Percentiles rank a stretch among this genome's conserved stretches.
phyloP scores from a whole-genome alignment of 2,329 filamentous ascomycete species.

The Trichoderma aggressivum region DNA sequence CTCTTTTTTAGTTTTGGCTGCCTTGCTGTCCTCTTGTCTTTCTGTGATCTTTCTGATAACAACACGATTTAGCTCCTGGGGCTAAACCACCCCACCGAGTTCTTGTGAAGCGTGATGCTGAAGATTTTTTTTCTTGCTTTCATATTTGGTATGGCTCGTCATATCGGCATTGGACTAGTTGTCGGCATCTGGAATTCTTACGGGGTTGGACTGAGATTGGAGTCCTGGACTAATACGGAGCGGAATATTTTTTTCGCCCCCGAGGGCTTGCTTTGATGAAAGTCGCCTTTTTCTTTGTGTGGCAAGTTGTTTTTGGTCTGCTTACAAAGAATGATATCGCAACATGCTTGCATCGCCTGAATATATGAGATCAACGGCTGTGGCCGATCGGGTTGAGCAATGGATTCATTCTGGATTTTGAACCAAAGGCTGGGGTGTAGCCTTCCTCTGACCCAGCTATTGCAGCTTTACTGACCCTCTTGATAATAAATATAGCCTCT shows the following conservation, averaged over 20 bases:
- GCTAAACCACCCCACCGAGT: not conserved
- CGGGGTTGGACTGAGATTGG: not conserved
- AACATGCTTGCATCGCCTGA: not conserved
- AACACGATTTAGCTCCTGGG: not conserved
- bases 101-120: conserved; percentile 11
- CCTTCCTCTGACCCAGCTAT: too few relatives aligned
- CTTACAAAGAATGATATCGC: not conserved
- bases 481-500: too few relatives aligned
- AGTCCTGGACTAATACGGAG: conserved; percentile 5
- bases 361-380: too few relatives aligned
- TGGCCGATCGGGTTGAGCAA: too few relatives aligned
- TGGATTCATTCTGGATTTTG: too few relatives aligned
- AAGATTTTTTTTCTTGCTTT: conserved; percentile 10
- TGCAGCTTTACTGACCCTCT: too few relatives aligned
- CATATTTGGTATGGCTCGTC: not conserved
- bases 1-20: not conserved
- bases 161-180: not conserved
- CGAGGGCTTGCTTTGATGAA: not conserved
- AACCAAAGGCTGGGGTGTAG: too few relatives aligned
- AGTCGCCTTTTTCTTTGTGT: not conserved
- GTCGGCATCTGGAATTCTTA: not conserved
- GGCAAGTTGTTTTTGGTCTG: not conserved
- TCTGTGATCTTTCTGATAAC: not conserved
- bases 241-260: not conserved
- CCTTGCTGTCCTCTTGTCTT: not conserved